Base-by-base conservation (phyloP, 2,329 filamentous ascomycete genomes). In the Aspergillus hiratsukae region DNA sequence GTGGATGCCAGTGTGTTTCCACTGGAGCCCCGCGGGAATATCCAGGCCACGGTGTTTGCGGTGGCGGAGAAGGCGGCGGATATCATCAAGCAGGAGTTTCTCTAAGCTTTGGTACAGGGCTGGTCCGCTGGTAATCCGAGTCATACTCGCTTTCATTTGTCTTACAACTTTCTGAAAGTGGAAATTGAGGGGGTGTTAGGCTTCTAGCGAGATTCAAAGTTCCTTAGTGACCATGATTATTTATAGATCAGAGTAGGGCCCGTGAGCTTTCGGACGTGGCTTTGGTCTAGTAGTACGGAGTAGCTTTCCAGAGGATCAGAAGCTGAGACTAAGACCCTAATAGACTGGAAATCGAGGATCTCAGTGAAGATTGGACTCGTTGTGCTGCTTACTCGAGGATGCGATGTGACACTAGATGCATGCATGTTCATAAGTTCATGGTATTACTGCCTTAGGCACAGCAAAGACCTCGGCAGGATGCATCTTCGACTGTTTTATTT, bases 1-100 rank as follows among this genome's bases (percentile, higher is more conserved):
- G 69, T 72, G 9, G 71, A 74, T 61, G 70, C 71, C 2, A 71
- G 70, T 57, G 60, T 72, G 2, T 68, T 74, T 27, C 70, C 72
- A 4, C 58, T 73, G 23, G 58, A 72, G 23, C 69, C 70, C 3
- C 63, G 70, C 10, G 73, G 72, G 4, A 73, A 76, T 62, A 69
- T 75, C 14, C 68, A 72, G 54, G 64, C 67, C 11, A 70, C 68
- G 10, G 63, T 76, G 14, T 77, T 69, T 65, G 64, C 68, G 6
- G 65, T 71, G 51, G 69, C 68, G 2, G 69, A 72, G 58, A 71
- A 70, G 56, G 69, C 65, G 11, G 65, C 67, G 1, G 70, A 72
- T 60, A 58, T 70, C 0, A 68, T 70, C 46, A 63, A 61, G 37
- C 31, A 57, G 49, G 58, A 56, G 14, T 14, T 9, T 10, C 14